Evolutionary conservation across 768 basidiomycete genomes (phyloP).

Genomic region (Kwoniella sp.): DNA sequence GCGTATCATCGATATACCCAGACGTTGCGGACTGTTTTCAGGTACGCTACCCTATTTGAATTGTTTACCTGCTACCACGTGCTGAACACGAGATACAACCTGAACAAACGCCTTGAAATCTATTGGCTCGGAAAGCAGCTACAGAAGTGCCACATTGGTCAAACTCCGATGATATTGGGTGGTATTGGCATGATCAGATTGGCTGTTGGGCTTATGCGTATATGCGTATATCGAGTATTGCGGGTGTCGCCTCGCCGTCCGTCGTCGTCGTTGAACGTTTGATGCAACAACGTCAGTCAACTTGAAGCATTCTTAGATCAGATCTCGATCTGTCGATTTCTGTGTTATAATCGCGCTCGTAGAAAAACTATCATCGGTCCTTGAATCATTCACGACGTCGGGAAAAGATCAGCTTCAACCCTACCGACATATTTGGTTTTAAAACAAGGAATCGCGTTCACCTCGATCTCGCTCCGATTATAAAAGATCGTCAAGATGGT

Average conservation of each 20-base stretch:
- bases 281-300: neutral
- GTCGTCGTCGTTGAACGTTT: neutral
- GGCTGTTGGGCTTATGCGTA: neutral
- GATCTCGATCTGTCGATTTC: neutral
- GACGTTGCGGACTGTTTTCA: too few species aligned
- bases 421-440: neutral
- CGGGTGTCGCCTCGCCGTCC: neutral
- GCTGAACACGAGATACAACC: neutral
- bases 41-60: too few species aligned
- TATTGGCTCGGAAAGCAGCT: neutral
- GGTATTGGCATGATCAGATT: conserved; percentile 16
- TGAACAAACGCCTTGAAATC: conserved; percentile 1
- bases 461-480: neutral
- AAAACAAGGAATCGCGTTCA: too few species aligned
- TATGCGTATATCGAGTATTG: neutral
- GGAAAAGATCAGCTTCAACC: too few species aligned
- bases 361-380: neutral
- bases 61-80: too few species aligned
- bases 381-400: neutral
- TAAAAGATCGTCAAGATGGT: conserved; percentile 8
- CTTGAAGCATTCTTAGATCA: neutral
- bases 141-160: conserved; percentile 17
- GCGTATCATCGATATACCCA: too few species aligned
- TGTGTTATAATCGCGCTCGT: neutral
- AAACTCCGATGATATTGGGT: conserved; percentile 15